phyloP scores from a whole-genome alignment of 116 monocot species.

The Iris pallida region DNA sequence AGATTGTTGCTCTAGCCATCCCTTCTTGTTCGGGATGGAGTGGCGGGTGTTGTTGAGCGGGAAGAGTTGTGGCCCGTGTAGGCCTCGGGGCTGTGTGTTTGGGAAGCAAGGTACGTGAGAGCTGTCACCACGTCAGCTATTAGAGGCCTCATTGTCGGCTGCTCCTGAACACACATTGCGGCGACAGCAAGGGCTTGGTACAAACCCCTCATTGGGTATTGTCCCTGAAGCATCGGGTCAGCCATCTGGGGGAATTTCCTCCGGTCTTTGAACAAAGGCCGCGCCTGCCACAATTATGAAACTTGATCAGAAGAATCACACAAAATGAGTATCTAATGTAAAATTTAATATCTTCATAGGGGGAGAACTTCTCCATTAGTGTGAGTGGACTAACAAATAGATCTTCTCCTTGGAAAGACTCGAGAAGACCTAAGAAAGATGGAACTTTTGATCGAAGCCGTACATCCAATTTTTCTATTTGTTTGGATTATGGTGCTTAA shows the following conservation, averaged over 20 bases:
- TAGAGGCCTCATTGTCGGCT: constrained; percentile 11
- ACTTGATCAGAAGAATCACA: not conserved
- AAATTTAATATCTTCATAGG: not conserved
- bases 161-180: constrained; percentile 23
- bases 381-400: not conserved
- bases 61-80: not conserved
- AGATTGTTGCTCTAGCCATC: too few species aligned
- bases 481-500: too few species aligned
- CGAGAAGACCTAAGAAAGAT: not conserved
- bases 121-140: constrained; percentile 23
- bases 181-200: constrained; percentile 24
- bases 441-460: not conserved
- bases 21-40: not conserved
- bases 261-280: constrained; percentile 19
- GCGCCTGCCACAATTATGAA: constrained; percentile 8
- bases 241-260: constrained; percentile 20
- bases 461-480: too few species aligned
- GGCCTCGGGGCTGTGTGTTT: not conserved
- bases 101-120: constrained; percentile 18
- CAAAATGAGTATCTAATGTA: not conserved
- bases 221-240: constrained; percentile 14
- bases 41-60: not conserved
- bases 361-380: not conserved
- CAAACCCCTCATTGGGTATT: constrained; percentile 12
- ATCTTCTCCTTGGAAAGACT: not conserved